These are phyloP conservation scores for Tuber brumale DNA, from an alignment of 495 filamentous ascomycete species.

Conservation along the genomic window DNA sequence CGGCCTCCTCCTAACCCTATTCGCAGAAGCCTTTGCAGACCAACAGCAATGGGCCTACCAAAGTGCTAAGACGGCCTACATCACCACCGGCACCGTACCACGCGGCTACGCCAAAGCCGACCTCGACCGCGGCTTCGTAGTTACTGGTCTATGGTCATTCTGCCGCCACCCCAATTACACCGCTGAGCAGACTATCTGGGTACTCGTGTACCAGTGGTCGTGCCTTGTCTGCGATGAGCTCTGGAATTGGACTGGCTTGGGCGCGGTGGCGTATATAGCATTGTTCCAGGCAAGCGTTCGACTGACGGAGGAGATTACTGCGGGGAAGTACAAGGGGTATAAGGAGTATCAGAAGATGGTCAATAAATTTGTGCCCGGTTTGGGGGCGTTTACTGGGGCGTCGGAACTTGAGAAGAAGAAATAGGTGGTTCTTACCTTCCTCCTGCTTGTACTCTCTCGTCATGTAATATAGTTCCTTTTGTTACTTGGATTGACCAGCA, in stretches of 20 bases:
- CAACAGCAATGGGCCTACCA: conserved; percentile 94
- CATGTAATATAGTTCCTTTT: background rate
- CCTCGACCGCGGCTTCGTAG: conserved; percentile 84
- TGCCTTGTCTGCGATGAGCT: conserved; percentile 62
- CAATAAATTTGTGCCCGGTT: conserved; percentile 70
- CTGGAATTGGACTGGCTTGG: conserved; percentile 73
- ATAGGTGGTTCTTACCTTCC: background rate
- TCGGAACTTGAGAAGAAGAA: conserved; percentile 18
- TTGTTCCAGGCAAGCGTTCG: conserved; percentile 59
- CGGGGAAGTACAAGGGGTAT: conserved; percentile 84
- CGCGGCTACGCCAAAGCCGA: conserved; percentile 59
- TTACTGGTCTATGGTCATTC: conserved; percentile 75
- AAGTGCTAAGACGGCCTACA: conserved; percentile 67
- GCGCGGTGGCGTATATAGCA: conserved; percentile 59
- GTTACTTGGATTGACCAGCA: background rate
- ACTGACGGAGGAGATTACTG: conserved; percentile 74
- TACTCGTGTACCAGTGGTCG: conserved; percentile 77
- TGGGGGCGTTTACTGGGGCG: conserved; percentile 19
- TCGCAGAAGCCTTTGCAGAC: conserved; percentile 76
- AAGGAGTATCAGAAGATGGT: conserved; percentile 72
- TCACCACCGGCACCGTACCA: conserved; percentile 62
- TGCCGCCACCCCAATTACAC: conserved; percentile 91
- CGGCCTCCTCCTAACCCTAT: conserved; percentile 60
- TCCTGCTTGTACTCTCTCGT: background rate
- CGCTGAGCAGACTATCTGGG: conserved; percentile 88